Conservation (phyloP, 768 basidiomycete species). For the Serendipita vermifera region DNA sequence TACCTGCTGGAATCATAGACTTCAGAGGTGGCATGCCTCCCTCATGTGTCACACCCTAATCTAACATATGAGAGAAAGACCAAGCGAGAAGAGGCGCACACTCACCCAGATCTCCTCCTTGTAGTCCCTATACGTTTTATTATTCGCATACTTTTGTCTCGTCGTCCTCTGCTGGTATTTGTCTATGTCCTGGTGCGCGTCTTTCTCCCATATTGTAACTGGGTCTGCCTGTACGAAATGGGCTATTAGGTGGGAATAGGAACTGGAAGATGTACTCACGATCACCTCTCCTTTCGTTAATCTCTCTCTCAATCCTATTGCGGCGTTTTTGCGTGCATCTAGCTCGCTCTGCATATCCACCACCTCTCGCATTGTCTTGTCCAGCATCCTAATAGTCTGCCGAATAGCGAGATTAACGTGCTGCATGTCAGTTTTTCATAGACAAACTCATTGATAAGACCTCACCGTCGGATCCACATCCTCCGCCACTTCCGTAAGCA, state of each 20-base stretch:
- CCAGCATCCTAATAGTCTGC: slow-evolving; percentile 37
- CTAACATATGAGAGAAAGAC: slow-evolving; percentile 4
- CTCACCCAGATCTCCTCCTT: slow-evolving; percentile 55
- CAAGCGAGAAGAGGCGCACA: slow-evolving; percentile 12
- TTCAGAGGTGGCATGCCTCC: slow-evolving; percentile 64
- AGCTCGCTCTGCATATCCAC: slow-evolving; percentile 56
- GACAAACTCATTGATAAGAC: slow-evolving; percentile 10
- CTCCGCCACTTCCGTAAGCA: slow-evolving; percentile 51
- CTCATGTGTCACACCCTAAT: slow-evolving; percentile 30
- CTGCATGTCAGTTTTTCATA: too few relatives aligned
- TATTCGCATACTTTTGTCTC: slow-evolving; percentile 66
- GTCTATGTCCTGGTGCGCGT: slow-evolving; percentile 30
- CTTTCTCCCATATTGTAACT: slow-evolving; percentile 37
- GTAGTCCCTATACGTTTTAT: slow-evolving; percentile 46
- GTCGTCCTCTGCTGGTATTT: slow-evolving; percentile 48
- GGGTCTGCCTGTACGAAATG: slow-evolving; percentile 36
- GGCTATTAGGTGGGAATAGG: slow-evolving; percentile 3
- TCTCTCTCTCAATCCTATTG: slow-evolving; percentile 45
- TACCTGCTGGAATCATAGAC: slow-evolving; percentile 59
- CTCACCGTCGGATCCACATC: slow-evolving; percentile 41
- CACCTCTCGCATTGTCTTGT: slow-evolving; percentile 51
- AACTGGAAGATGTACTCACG: slow-evolving; percentile 29
- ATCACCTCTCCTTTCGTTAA: slow-evolving; percentile 45
- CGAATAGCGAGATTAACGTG: too few relatives aligned
- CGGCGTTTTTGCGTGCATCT: slow-evolving; percentile 37